phyloP scores from a whole-genome alignment of 495 filamentous ascomycete genomes.

The Neurospora sp. region DNA sequence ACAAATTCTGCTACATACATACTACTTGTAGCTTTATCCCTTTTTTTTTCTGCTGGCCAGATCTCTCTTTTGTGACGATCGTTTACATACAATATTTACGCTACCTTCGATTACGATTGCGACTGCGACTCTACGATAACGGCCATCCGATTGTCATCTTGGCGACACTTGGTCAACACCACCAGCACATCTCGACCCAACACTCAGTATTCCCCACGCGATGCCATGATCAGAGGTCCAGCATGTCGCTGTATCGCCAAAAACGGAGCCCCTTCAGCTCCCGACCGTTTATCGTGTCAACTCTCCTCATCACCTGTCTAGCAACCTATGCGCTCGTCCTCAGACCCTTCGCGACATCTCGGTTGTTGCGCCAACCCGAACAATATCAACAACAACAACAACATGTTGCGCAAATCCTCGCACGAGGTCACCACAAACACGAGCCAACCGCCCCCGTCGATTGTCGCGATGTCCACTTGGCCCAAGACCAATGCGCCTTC shows the following conservation, averaged over 20 bases:
- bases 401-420: not conserved
- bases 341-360: not conserved
- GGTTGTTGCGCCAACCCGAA: conserved; percentile 4
- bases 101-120: not conserved
- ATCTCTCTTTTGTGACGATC: not conserved
- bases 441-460: conserved; percentile 26
- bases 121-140: not conserved
- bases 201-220: not conserved
- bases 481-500: conserved; percentile 76
- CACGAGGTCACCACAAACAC: conserved; percentile 3
- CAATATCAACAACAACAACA: not conserved
- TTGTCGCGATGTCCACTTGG: conserved; percentile 73
- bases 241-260: conserved; percentile 11
- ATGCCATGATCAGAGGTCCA: conserved; percentile 8
- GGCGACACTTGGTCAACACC: not conserved
- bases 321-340: conserved; percentile 22
- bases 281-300: conserved; percentile 28
- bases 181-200: not conserved
- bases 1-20: not conserved
- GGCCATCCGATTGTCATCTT: not conserved
- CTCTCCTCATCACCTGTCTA: conserved; percentile 27
- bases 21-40: not conserved
- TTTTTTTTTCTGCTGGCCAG: not conserved
- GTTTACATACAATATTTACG: not conserved
- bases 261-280: conserved; percentile 18